phyloP scores from a whole-genome alignment of 225 moss, liverwort and hornwort species.

The Marchantia paleacea region DNA sequence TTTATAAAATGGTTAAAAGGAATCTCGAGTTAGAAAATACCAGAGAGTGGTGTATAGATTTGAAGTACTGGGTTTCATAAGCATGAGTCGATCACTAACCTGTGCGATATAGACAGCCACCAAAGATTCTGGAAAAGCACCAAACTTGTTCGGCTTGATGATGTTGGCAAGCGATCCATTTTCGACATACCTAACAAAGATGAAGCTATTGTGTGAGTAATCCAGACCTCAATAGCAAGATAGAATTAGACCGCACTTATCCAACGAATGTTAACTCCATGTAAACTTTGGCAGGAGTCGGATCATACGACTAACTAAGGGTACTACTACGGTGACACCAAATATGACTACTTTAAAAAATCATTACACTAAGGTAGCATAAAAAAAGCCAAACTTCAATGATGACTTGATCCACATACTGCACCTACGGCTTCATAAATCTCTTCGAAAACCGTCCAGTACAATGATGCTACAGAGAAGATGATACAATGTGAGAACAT shows the following conservation, averaged over 20 bases:
- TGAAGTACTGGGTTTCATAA: neutral
- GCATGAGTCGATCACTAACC: conserved; percentile 39
- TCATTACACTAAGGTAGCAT: too few relatives aligned
- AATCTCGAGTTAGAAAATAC: too few relatives aligned
- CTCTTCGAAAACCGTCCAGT: neutral
- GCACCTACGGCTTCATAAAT: neutral
- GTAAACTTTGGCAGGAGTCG: too few relatives aligned
- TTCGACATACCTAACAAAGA: conserved; percentile 75
- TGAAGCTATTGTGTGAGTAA: conserved; percentile 5
- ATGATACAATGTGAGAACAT: neutral
- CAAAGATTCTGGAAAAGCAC: conserved; percentile 85
- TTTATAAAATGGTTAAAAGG: too few relatives aligned
- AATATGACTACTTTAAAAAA: too few relatives aligned
- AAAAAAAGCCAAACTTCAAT: too few relatives aligned
- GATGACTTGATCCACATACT: too few relatives aligned
- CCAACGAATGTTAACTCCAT: neutral
- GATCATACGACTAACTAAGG: too few relatives aligned
- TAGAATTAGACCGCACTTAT: neutral
- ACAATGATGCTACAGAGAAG: neutral
- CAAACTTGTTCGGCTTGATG: conserved; percentile 95
- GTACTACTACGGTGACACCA: too few relatives aligned
- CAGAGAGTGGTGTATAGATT: too few relatives aligned
- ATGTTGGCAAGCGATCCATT: conserved; percentile 98
- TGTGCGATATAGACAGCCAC: conserved; percentile 94
- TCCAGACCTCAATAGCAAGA: neutral